A percentile compares a stretch with the other conserved stretches of the same genome.
phyloP scores from a whole-genome alignment of 352 stramenopile species.

The Phytophthora aleatoria region DNA sequence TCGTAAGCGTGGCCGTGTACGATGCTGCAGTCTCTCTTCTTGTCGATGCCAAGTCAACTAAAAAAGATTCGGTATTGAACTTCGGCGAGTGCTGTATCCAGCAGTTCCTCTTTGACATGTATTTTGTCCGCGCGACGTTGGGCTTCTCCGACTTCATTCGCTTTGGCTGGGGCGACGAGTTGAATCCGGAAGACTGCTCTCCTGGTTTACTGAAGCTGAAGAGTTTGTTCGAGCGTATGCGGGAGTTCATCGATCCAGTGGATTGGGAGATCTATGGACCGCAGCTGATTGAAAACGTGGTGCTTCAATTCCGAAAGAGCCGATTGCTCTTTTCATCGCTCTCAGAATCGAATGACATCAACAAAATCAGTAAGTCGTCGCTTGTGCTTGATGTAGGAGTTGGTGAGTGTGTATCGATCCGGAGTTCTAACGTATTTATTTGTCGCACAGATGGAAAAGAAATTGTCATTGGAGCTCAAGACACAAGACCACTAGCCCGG shows the following conservation, averaged over 20 bases:
- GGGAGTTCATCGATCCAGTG: slow-evolving; percentile 85
- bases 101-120: slow-evolving; percentile 91
- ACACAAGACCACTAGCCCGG: slow-evolving; percentile 67
- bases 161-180: slow-evolving; percentile 87
- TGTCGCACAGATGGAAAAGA: slow-evolving; percentile 66
- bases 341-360: slow-evolving; percentile 82
- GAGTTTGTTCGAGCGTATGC: slow-evolving; percentile 76
- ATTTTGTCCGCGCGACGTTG: slow-evolving; percentile 86
- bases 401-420: slow-evolving; percentile 10
- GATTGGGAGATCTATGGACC: slow-evolving; percentile 91
- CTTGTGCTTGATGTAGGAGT: not conserved
- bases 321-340: slow-evolving; percentile 86
- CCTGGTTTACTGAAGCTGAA: slow-evolving; percentile 61
- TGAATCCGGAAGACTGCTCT: slow-evolving; percentile 60
- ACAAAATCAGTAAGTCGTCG: slow-evolving; percentile 76
- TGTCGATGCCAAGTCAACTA: slow-evolving; percentile 49
- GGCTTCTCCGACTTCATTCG: slow-evolving; percentile 88
- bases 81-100: slow-evolving; percentile 87
- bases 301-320: slow-evolving; percentile 86
- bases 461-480: slow-evolving; percentile 68
- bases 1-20: slow-evolving; percentile 76
- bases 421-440: not conserved
- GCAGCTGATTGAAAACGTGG: slow-evolving; percentile 85
- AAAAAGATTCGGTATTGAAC: slow-evolving; percentile 63
- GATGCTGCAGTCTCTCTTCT: slow-evolving; percentile 66